Conservation (phyloP, 176 grass and related monocot genomes). For the Oryza coarctata region DNA sequence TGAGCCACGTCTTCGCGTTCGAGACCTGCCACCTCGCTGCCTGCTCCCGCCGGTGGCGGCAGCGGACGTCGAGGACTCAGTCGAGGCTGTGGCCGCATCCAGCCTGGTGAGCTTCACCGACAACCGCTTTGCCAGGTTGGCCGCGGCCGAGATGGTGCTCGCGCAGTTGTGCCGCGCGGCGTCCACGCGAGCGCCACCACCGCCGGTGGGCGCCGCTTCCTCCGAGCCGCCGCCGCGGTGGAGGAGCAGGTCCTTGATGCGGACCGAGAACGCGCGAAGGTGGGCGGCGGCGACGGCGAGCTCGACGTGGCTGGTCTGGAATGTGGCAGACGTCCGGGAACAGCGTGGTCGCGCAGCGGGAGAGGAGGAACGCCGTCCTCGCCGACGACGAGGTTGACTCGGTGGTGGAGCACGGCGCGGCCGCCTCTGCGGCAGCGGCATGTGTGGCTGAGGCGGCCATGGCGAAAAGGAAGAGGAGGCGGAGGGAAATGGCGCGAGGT, state of each 20-base stretch:
- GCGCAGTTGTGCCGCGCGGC: conserved; percentile 42
- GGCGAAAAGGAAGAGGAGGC: background rate
- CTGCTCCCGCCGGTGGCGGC: background rate
- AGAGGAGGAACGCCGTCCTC: background rate
- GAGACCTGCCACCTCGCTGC: conserved; percentile 43
- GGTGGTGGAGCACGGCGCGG: background rate
- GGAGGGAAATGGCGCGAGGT: background rate
- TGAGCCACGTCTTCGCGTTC: conserved; percentile 79
- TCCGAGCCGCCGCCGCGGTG: background rate
- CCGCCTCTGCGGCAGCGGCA: background rate
- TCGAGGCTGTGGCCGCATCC: background rate
- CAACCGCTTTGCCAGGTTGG: conserved; percentile 14
- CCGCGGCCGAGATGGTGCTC: conserved; percentile 32
- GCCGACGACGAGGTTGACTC: background rate
- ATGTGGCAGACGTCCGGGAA: conserved; percentile 29
- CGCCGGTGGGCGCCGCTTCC: background rate
- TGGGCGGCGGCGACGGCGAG: conserved; percentile 28
- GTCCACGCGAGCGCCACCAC: background rate
- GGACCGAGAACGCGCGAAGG: conserved; percentile 29
- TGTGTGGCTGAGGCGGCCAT: background rate
- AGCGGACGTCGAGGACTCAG: background rate
- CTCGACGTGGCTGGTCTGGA: conserved; percentile 17
- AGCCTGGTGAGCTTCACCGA: conserved; percentile 7
- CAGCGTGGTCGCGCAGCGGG: conserved; percentile 24
- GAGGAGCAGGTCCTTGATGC: conserved; percentile 10